A percentile compares a stretch with the other conserved stretches of the same genome.
phyloP scores from a whole-genome alignment of 768 basidiomycete species.

The Amanita molliuscula region DNA sequence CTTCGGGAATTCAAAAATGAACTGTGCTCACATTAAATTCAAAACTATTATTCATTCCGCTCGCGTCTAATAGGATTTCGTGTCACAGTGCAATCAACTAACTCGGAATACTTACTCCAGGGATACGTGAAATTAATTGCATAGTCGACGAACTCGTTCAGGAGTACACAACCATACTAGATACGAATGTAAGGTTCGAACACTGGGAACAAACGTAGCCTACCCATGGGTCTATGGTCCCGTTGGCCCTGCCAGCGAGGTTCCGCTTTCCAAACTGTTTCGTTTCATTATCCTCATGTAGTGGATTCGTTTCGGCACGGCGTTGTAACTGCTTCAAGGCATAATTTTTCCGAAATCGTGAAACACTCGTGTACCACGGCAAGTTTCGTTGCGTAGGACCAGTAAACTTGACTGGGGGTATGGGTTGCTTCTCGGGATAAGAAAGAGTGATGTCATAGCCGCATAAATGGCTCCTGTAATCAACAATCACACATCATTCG shows the following conservation, averaged over 20 bases:
- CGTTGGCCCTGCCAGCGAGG: slow-evolving; percentile 37
- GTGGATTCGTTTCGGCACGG: slow-evolving; percentile 7
- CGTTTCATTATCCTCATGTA: slow-evolving; percentile 14
- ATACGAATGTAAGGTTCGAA: slow-evolving; percentile 4
- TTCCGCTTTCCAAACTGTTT: slow-evolving; percentile 34
- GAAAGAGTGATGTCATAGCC: slow-evolving; percentile 57
- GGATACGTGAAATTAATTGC: slow-evolving; percentile 65
- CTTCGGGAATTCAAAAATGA: neutral
- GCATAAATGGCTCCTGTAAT: slow-evolving; percentile 45
- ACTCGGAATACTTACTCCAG: slow-evolving; percentile 30
- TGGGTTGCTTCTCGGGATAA: slow-evolving; percentile 50
- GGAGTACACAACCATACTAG: slow-evolving; percentile 55
- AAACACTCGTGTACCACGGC: slow-evolving; percentile 17
- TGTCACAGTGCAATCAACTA: neutral
- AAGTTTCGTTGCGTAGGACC: slow-evolving; percentile 24
- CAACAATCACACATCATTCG: neutral
- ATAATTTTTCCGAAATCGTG: slow-evolving; percentile 11
- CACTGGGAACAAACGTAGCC: neutral
- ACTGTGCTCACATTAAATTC: slow-evolving; percentile 24
- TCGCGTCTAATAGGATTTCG: slow-evolving; percentile 13
- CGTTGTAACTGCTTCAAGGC: slow-evolving; percentile 13
- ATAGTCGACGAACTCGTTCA: slow-evolving; percentile 61
- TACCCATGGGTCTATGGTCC: slow-evolving; percentile 47
- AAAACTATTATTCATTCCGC: slow-evolving; percentile 20
- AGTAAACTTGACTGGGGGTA: slow-evolving; percentile 32